These are phyloP conservation scores for Saccharomycopsis lassenensis DNA, from an alignment of 805 yeast genomes.

Conservation along the genomic window DNA sequence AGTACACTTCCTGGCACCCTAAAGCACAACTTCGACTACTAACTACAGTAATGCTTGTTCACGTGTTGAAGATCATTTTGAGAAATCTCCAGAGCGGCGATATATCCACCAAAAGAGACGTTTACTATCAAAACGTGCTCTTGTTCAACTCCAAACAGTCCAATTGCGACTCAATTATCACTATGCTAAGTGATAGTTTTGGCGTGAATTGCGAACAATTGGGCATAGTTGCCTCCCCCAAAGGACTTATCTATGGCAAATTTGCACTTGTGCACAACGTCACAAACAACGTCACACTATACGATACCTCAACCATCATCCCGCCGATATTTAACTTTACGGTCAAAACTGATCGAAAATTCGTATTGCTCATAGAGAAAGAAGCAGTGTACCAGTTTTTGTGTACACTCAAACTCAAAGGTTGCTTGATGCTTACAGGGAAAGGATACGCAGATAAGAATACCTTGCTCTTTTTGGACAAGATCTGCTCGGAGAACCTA, in stretches of 20 bases:
- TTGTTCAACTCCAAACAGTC: conserved; percentile 35
- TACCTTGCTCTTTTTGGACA: conserved; percentile 18
- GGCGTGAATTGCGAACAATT: conserved; percentile 30
- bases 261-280: conserved; percentile 17
- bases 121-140: conserved; percentile 51
- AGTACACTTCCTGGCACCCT: conserved; percentile 26
- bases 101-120: conserved; percentile 38
- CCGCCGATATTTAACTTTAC: conserved; percentile 28
- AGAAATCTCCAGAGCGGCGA: conserved; percentile 15
- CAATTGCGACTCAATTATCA: conserved; percentile 31
- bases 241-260: conserved; percentile 28
- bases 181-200: conserved; percentile 29
- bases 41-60: conserved; percentile 11
- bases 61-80: conserved; percentile 11
- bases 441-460: conserved; percentile 58
- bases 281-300: conserved; percentile 9
- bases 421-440: conserved; percentile 41
- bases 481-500: too few relatives aligned
- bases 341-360: conserved; percentile 5
- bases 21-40: too few relatives aligned
- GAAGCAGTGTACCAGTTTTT: conserved; percentile 37
- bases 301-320: conserved; percentile 24
- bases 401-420: conserved; percentile 11
- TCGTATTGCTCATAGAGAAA: conserved; percentile 39
- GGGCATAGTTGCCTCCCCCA: conserved; percentile 26